Base-by-base conservation (phyloP, 148 eudicot genomes). In the Silene uniflora region DNA sequence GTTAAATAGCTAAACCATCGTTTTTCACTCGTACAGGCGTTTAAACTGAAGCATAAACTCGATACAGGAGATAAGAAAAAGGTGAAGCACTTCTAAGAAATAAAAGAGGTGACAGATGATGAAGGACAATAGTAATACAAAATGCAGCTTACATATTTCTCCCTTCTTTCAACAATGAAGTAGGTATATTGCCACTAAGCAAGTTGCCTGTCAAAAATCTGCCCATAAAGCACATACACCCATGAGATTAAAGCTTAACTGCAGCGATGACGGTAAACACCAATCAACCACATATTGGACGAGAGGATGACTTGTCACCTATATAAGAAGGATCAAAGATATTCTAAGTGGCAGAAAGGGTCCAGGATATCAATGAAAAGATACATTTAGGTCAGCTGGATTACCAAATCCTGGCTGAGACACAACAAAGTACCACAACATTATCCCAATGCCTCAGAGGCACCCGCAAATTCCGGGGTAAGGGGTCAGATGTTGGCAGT, bases 201-300 rank as follows among this genome's bases (percentile, higher is more conserved):
- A 62, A 80, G 86, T 91, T 91, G 67, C 86, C 86, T 18, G 84
- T 77, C 81, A 91, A 71, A 81, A 91, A 91, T 84, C 96, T 91
- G 76, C 75, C 71, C 46, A 70, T 4, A 39, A 62, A 74, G 19
- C 22, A 67, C 42, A 71, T 27, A 29, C 5, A 21, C 76, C 22
- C 62, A 39, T 63, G 7, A 67, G 49, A 47, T 5, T n/a, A 23
- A 14, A 46, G 44, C 42, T 44, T 17, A 61, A 55, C 32, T 64
- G 13, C 65, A 67, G n/a, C 64, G 67, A 29, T 60, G n/a, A 74
- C 55, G 12, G 5, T 61, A 61, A 4, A 61, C 10, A 61, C 12
- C 65, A 61, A 61, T 61, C 65, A 23, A 21, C 5, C 11, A 23
- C 65, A 61, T 9, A 61, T 8, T n/a, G 65, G 29, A 61, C 11